A percentile compares a stretch with the other conserved stretches of the same genome.
These are phyloP conservation scores for Solanum raphanifolium DNA, from an alignment of 257 asterid species.

Conservation along the genomic window DNA sequence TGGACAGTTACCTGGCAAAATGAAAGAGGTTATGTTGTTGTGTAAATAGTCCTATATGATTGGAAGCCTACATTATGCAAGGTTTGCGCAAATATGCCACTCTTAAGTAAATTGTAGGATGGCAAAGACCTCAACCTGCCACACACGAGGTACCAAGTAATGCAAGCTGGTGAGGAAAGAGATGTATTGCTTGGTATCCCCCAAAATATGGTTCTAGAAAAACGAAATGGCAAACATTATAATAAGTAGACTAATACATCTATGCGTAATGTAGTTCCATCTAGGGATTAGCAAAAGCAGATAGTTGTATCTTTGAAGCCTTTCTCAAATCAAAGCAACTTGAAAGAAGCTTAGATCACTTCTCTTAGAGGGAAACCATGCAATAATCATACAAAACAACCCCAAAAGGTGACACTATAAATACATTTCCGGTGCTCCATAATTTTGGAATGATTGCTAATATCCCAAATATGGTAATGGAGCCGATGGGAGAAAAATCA, in stretches of 20 bases:
- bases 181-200: too few relatives aligned
- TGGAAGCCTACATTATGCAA: neutral
- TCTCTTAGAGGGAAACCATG: neutral
- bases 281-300: neutral
- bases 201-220: too few relatives aligned
- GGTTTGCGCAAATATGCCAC: neutral
- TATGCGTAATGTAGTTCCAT: neutral
- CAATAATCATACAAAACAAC: neutral
- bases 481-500: neutral
- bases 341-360: neutral
- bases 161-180: neutral
- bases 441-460: neutral
- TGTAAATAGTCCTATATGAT: neutral
- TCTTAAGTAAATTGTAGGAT: neutral
- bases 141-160: neutral
- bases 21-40: neutral
- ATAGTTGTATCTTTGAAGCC: neutral
- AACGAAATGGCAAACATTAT: neutral
- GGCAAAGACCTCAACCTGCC: neutral
- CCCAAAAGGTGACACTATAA: neutral
- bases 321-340: neutral
- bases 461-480: neutral
- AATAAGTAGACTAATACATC: neutral
- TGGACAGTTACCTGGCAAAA: neutral
- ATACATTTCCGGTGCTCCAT: neutral